Percentiles rank a stretch among this genome's conserved stretches.
Evolutionary conservation across 768 basidiomycete species (phyloP).

Genomic region (Naematelia aurantialba): DNA sequence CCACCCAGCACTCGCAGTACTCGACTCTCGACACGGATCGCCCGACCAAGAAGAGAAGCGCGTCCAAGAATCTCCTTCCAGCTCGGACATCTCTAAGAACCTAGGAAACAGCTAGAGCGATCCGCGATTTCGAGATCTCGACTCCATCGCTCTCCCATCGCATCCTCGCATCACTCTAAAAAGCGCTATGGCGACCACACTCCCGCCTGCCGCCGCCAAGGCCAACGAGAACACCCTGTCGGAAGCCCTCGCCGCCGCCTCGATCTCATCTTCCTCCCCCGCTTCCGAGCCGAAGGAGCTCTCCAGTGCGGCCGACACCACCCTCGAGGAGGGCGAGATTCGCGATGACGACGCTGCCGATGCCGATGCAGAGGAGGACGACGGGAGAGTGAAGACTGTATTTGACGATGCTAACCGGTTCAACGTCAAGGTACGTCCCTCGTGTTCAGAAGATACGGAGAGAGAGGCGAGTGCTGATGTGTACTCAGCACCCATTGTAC

Average conservation of each 20-base stretch:
- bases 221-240: slow-evolving; percentile 26
- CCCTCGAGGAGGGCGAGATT: slow-evolving; percentile 72
- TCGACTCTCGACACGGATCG: too few relatives aligned
- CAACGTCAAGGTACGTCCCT: slow-evolving; percentile 99
- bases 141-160: not conserved
- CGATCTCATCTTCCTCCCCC: slow-evolving; percentile 20
- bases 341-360: slow-evolving; percentile 57
- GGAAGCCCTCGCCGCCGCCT: slow-evolving; percentile 31
- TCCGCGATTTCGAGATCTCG: not conserved
- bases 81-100: too few relatives aligned
- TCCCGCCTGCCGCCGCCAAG: slow-evolving; percentile 26
- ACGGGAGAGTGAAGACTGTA: slow-evolving; percentile 71
- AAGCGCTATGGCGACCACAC: slow-evolving; percentile 13
- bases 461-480: not conserved
- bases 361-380: slow-evolving; percentile 30
- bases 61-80: too few relatives aligned
- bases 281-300: slow-evolving; percentile 22
- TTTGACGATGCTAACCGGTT: slow-evolving; percentile 90
- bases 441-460: too few relatives aligned
- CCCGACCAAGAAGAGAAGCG: too few relatives aligned
- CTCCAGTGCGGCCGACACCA: slow-evolving; percentile 14
- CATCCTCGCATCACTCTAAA: not conserved
- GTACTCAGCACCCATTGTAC: slow-evolving; percentile 81
- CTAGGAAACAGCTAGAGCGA: too few relatives aligned
- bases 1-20: too few relatives aligned